Conservation (phyloP, 768 basidiomycete genomes). For the Boletales sp. region DNA sequence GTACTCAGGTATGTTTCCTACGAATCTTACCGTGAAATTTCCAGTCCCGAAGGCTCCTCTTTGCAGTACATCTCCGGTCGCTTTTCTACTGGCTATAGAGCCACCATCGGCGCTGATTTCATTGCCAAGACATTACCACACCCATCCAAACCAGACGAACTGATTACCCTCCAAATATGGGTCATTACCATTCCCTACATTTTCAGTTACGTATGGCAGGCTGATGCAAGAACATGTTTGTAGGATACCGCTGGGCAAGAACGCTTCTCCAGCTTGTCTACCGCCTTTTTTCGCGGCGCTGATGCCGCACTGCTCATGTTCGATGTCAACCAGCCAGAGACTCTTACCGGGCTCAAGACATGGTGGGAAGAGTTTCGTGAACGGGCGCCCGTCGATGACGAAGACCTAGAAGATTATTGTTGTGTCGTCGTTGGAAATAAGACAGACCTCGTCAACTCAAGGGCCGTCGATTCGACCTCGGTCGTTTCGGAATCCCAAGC, state of each 20-base stretch:
- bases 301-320: conserved; percentile 82
- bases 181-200: conserved; percentile 29
- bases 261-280: conserved; percentile 77
- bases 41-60: neutral
- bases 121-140: conserved; percentile 72
- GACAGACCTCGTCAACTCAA: conserved; percentile 46
- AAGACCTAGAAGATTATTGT: conserved; percentile 60
- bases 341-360: conserved; percentile 53
- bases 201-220: neutral
- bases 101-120: conserved; percentile 90
- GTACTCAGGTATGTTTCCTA: conserved; percentile 55
- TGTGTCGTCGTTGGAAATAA: conserved; percentile 78
- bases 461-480: conserved; percentile 13
- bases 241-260: conserved; percentile 89
- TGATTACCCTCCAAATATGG: conserved; percentile 69
- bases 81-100: conserved; percentile 74
- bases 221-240: conserved; percentile 4
- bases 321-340: conserved; percentile 66
- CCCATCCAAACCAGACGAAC: conserved; percentile 49
- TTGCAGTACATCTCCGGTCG: conserved; percentile 71
- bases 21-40: neutral
- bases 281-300: conserved; percentile 82
- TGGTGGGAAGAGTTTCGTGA: conserved; percentile 82
- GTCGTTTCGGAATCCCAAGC: conserved; percentile 43
- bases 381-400: conserved; percentile 62